phyloP scores from a whole-genome alignment of 2,329 filamentous ascomycete species.

The Chaetomiaceae sp. region DNA sequence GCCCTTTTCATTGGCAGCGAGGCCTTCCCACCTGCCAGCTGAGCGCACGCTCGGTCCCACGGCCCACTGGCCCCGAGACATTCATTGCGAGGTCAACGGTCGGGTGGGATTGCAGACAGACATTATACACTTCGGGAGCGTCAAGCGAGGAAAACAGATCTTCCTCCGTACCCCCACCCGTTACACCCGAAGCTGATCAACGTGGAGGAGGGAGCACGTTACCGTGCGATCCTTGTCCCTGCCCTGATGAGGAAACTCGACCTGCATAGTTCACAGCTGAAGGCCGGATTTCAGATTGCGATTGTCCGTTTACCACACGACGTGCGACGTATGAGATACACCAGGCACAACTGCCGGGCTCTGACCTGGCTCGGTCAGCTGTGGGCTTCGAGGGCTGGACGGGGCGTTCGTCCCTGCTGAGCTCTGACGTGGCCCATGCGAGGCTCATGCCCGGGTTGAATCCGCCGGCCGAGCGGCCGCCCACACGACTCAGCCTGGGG shows the following conservation, averaged over 20 bases:
- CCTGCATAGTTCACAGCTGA: conserved; percentile 4
- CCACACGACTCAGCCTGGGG: not conserved
- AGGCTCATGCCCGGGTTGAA: no score
- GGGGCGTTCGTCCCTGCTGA: conserved; percentile 1
- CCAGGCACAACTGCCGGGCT: not conserved
- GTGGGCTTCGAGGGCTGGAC: not conserved
- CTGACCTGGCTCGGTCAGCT: not conserved
- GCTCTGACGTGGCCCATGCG: conserved; percentile 11
- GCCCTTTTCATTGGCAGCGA: not conserved
- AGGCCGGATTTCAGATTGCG: conserved; percentile 6
- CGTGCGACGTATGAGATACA: no score
- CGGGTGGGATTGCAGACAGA: not conserved
- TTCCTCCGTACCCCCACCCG: no score
- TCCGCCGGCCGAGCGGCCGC: not conserved
- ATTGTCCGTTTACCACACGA: not conserved
- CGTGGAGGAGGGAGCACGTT: no score
- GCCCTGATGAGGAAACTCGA: conserved; percentile 6
- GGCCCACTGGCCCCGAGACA: not conserved
- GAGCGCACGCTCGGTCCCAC: not conserved
- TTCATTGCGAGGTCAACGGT: not conserved
- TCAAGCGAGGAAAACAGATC: not conserved
- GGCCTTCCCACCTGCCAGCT: not conserved
- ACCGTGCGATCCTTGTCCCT: not conserved
- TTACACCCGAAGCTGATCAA: no score
- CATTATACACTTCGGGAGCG: not conserved